Percentiles rank a stretch among this genome's conserved stretches.
Evolutionary conservation across 257 asterid species (phyloP).

Genomic region (Cordia subcordata): DNA sequence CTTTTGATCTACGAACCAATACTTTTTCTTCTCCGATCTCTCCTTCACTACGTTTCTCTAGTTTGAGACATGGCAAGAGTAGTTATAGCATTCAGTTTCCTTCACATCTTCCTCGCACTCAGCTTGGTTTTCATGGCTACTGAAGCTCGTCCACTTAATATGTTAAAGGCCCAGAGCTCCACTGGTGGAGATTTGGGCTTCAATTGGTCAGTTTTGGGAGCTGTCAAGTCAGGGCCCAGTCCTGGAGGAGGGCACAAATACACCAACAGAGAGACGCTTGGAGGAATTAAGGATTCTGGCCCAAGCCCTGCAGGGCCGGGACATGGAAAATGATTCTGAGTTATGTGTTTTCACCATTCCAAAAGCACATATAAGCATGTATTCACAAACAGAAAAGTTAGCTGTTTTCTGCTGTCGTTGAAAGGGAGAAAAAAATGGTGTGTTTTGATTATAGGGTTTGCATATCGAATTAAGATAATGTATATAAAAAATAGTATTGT

Average conservation of each 20-base stretch:
- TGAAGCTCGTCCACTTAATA: constrained; percentile 31
- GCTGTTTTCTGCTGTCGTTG: too few species aligned
- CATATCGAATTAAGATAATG: too few species aligned
- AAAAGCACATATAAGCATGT: too few species aligned
- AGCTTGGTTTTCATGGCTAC: constrained; percentile 8
- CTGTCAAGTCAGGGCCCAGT: constrained; percentile 15
- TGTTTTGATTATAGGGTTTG: too few species aligned
- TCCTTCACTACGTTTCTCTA: constrained; percentile 1
- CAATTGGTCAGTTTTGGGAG: neutral
- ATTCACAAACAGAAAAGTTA: too few species aligned
- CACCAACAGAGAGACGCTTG: neutral
- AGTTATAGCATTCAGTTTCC: neutral
- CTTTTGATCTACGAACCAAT: neutral
- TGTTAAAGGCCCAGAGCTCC: neutral
- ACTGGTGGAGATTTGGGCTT: too few species aligned
- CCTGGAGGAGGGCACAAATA: constrained; percentile 5
- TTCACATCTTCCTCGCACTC: constrained; percentile 12
- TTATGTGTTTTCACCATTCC: too few species aligned
- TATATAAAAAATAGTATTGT: too few species aligned
- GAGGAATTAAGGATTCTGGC: neutral
- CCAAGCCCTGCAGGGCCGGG: too few species aligned
- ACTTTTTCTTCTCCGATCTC: neutral
- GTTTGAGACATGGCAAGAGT: constrained; percentile 3
- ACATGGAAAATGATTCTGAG: too few species aligned
- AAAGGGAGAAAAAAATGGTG: too few species aligned